These are phyloP conservation scores for Hymenoscyphus occultus DNA, from an alignment of 2,329 filamentous ascomycete species.

Conservation along the genomic window DNA sequence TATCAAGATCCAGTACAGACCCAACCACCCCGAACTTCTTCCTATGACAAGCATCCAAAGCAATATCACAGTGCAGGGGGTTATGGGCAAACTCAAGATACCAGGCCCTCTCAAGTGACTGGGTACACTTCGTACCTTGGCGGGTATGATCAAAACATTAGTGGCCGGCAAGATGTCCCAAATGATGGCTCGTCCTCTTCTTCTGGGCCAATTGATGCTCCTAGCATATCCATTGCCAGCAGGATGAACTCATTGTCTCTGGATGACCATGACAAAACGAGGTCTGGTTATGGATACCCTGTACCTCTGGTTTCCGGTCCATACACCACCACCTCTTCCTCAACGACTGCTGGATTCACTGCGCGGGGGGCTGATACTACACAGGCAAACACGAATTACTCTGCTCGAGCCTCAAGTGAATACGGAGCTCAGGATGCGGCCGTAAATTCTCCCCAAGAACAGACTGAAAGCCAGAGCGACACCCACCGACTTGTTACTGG, in stretches of 20 bases:
- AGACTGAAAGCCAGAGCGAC: background rate
- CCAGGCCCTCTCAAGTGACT: background rate
- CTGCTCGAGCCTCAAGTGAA: background rate
- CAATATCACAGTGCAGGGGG: constrained; percentile 6
- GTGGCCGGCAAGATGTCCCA: background rate
- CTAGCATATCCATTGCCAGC: background rate
- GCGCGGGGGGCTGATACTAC: background rate
- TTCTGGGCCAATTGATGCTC: background rate
- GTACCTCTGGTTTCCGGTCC: background rate
- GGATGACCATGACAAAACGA: background rate
- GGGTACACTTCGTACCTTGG: background rate
- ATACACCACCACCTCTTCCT: background rate
- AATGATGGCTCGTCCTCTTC: background rate
- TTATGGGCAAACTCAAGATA: constrained; percentile 5
- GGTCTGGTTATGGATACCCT: background rate
- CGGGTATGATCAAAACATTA: background rate
- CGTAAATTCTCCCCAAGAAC: background rate
- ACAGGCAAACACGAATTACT: background rate
- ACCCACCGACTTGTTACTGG: constrained; percentile 12
- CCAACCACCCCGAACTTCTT: background rate
- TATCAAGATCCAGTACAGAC: constrained; percentile 4
- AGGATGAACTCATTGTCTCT: constrained; percentile 5
- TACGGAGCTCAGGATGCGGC: background rate
- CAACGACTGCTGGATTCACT: background rate
- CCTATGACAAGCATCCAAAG: constrained; percentile 4